phyloP scores from a whole-genome alignment of 345 rosid genomes.

The Aquilaria malaccensis region DNA sequence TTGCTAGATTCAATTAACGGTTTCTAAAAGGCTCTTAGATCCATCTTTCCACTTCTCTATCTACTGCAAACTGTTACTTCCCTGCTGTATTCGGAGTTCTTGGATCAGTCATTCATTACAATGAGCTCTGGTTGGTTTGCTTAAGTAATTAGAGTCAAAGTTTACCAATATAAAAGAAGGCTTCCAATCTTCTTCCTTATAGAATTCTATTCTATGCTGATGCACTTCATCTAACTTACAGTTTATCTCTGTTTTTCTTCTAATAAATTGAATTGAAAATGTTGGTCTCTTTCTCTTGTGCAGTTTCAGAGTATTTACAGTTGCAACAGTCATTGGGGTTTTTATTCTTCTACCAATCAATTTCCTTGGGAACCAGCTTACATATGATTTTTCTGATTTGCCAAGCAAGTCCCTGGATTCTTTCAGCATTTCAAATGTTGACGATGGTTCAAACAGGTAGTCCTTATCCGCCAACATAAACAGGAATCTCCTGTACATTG shows the following conservation, averaged over 20 bases:
- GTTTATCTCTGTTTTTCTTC: neutral
- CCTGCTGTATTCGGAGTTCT: too few species aligned
- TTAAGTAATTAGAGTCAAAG: too few species aligned
- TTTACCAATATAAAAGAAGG: too few species aligned
- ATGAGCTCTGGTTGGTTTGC: too few species aligned
- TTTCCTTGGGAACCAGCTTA: conserved; percentile 66
- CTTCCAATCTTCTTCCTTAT: too few species aligned
- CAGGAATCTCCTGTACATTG: neutral
- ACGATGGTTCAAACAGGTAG: conserved; percentile 79
- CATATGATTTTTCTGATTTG: conserved; percentile 46
- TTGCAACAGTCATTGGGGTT: conserved; percentile 63
- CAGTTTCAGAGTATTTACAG: conserved; percentile 65
- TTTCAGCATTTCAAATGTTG: conserved; percentile 82
- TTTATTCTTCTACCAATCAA: conserved; percentile 77
- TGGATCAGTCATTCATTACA: too few species aligned
- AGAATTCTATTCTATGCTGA: too few species aligned
- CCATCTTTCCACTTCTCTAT: too few species aligned
- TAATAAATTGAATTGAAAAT: neutral
- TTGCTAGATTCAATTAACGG: too few species aligned
- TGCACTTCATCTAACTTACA: neutral
- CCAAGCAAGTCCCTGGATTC: conserved; percentile 64
- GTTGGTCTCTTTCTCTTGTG: conserved; percentile 5
- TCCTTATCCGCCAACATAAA: neutral
- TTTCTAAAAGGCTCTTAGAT: too few species aligned
- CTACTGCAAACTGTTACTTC: too few species aligned